Evolutionary conservation across 1,139 yeast genomes (phyloP).

Genomic region (Wickerhamomyces sp.): DNA sequence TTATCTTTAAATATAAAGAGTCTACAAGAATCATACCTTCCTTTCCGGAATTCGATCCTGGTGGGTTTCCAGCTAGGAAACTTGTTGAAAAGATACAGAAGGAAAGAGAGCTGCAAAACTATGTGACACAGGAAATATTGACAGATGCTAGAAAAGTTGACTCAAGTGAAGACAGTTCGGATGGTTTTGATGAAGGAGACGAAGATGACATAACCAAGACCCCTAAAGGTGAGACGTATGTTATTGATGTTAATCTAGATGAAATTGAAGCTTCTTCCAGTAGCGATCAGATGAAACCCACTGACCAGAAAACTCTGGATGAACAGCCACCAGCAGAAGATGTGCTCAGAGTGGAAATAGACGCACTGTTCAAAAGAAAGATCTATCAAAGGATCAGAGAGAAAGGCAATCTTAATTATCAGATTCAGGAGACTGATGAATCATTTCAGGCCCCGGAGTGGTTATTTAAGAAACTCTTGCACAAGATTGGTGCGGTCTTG

Average conservation of each 20-base stretch:
- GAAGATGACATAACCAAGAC: not conserved
- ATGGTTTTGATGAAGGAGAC: conserved; percentile 1
- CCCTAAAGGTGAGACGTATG: not conserved
- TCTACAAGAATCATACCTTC: too few relatives aligned
- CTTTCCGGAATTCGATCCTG: too few relatives aligned
- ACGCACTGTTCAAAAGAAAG: conserved; percentile 33
- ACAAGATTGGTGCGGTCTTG: not conserved
- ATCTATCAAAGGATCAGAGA: conserved; percentile 24
- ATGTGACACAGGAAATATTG: conserved; percentile 1
- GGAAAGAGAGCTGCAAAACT: not conserved
- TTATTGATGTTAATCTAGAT: not conserved
- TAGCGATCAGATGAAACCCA: not conserved
- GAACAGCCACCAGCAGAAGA: not conserved
- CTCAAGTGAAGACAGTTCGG: too few relatives aligned
- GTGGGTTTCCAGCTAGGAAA: too few relatives aligned
- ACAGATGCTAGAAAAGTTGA: not conserved
- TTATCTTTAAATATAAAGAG: too few relatives aligned
- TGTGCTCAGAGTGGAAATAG: conserved; percentile 34
- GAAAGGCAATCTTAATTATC: not conserved
- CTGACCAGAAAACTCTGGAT: not conserved
- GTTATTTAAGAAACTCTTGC: not conserved
- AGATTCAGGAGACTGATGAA: not conserved
- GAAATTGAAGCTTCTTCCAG: not conserved
- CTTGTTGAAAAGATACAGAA: too few relatives aligned
- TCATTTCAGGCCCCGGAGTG: not conserved